Base-by-base conservation (phyloP, 2,329 filamentous ascomycete species). In the Dendrostoma leiphaemia region DNA sequence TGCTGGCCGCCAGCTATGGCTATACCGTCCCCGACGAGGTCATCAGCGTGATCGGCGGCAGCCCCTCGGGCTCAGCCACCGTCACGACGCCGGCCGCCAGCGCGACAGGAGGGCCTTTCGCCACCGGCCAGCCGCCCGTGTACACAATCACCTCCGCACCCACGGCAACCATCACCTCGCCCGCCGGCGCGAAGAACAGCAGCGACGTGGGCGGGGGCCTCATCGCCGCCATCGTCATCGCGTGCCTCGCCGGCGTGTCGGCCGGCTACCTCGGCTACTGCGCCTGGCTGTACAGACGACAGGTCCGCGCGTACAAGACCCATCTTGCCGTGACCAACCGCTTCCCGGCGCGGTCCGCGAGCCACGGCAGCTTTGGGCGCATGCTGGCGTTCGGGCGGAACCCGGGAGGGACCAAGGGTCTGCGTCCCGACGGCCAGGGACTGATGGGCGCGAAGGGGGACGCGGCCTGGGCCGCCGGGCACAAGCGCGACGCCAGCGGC, bases 241-340 rank as follows among this genome's bases (percentile, higher is more conserved):
- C 88, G 0, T 86, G 84, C n/a, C 64, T 86, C 4, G 76, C 88
- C 4, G 82, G 82, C 45, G 62, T 88, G 17, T 63, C 84, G 0
- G 85, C 84, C 2, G 71, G 74, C 2, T 90, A 89, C 66, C 78
- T 89, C 12, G 85, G 83, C 43, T 90, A 88, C 74, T 89, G 85
- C 69, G 79, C 82, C 17, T 90, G 85, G 82, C 73, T 91, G 7
- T 91, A 91, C 73, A 79, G 86, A 26, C 84, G 85, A 46, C 87
- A 89, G 67, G 79, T 91, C 15, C 69, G 74, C 28, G 80, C 88
- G 9, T 91, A 90, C 75, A 85, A 86, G 69, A 75, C 80, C 31
- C 88, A 91, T 65, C 80, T 89, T 29, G 82, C 84, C 1, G 80
- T 86, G 63, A 74, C 81, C 2, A 86, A 89, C 63, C 76, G 80